These are phyloP conservation scores for Canavalia gladiata DNA, from an alignment of 306 rosid species.

Conservation along the genomic window DNA sequence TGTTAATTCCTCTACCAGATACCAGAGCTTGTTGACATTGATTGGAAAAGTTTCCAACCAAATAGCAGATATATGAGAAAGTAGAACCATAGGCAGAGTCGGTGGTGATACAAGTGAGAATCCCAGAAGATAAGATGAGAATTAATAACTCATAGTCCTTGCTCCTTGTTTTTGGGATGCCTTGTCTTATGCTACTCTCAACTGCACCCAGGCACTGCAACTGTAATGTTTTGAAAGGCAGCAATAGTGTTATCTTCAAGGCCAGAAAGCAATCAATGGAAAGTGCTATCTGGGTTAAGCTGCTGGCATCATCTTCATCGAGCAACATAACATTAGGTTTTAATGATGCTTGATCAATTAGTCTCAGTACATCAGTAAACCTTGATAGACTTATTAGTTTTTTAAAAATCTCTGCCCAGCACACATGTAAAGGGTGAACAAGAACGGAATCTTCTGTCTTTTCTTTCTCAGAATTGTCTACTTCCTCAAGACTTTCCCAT, in stretches of 20 bases:
- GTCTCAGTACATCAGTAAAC: slow-evolving; percentile 67
- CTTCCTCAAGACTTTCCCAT: slow-evolving; percentile 95
- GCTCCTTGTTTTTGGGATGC: slow-evolving; percentile 58
- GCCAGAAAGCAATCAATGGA: slow-evolving; percentile 72
- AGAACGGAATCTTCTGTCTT: slow-evolving; percentile 47
- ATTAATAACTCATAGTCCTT: slow-evolving; percentile 71
- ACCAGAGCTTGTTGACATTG: slow-evolving; percentile 65
- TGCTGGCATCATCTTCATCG: slow-evolving; percentile 73
- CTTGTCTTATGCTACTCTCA: slow-evolving; percentile 73
- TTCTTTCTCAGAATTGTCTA: slow-evolving; percentile 64
- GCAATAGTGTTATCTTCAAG: slow-evolving; percentile 69
- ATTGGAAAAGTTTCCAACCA: slow-evolving; percentile 78
- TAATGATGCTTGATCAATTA: slow-evolving; percentile 71
- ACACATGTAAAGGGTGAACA: slow-evolving; percentile 81
- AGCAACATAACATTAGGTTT: slow-evolving; percentile 69
- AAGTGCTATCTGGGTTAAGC: slow-evolving; percentile 63
- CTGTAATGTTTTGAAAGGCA: slow-evolving; percentile 74
- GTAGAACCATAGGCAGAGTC: slow-evolving; percentile 64
- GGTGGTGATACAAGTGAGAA: slow-evolving; percentile 58
- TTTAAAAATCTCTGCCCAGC: slow-evolving; percentile 79
- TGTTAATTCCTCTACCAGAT: slow-evolving; percentile 52
- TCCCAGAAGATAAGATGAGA: slow-evolving; percentile 76
- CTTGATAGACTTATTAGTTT: slow-evolving; percentile 68
- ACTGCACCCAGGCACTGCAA: slow-evolving; percentile 71
- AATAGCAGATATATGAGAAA: slow-evolving; percentile 78